These are phyloP conservation scores for Theobroma cacao DNA, from an alignment of 345 rosid species.

Conservation along the genomic window DNA sequence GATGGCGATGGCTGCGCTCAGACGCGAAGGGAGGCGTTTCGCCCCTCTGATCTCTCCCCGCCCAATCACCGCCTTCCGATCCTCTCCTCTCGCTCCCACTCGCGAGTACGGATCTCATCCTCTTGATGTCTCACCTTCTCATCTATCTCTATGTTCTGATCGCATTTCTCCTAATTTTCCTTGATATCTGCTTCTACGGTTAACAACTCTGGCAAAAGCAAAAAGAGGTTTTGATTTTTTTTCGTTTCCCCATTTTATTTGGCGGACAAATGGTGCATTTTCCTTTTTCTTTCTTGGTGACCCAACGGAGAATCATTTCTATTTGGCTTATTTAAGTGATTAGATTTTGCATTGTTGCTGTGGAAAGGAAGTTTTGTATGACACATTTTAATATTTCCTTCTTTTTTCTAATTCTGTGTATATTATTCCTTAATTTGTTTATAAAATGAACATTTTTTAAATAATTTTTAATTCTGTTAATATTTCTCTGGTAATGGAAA, in stretches of 20 bases:
- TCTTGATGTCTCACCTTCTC: not conserved
- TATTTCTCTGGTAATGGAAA: no score
- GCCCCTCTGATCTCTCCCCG: constrained; percentile 56
- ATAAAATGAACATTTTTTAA: not conserved
- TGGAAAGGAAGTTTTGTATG: no score
- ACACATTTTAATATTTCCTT: not conserved
- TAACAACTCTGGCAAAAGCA: not conserved
- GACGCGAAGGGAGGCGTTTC: constrained; percentile 81
- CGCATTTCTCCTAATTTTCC: not conserved
- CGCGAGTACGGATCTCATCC: constrained; percentile 32
- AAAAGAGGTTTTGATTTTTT: not conserved
- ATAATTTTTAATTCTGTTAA: not conserved
- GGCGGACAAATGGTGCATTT: not conserved
- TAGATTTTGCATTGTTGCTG: not conserved
- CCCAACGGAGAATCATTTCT: not conserved
- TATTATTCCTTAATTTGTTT: not conserved
- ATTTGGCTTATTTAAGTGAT: not conserved
- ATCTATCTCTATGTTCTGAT: not conserved
- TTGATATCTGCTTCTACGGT: not conserved
- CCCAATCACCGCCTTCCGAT: constrained; percentile 49
- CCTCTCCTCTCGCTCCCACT: constrained; percentile 28
- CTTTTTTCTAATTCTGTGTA: no score
- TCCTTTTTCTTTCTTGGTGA: not conserved
- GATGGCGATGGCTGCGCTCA: constrained; percentile 76
- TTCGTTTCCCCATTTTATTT: not conserved